A percentile compares a stretch with the other conserved stretches of the same genome.
Conservation (phyloP, 345 rosid genomes). For the Melaleuca alternifolia region DNA sequence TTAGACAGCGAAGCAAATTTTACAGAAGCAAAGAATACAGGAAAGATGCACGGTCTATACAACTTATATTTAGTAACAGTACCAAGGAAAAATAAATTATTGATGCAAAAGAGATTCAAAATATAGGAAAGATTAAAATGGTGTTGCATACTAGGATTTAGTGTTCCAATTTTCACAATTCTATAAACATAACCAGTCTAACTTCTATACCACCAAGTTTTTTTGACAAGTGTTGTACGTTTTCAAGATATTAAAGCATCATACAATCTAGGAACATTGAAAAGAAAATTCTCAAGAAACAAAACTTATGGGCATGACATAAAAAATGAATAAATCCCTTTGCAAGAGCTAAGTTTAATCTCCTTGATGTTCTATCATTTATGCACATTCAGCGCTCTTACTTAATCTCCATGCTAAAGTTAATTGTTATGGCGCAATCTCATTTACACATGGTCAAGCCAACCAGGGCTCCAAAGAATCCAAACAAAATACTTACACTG, state of each 20-base stretch:
- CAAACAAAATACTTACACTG: constrained; percentile 33
- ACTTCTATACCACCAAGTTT: background rate
- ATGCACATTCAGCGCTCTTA: background rate
- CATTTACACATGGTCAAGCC: background rate
- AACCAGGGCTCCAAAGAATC: background rate
- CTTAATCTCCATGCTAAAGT: background rate
- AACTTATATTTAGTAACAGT: background rate
- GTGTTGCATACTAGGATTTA: background rate
- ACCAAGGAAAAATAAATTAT: background rate
- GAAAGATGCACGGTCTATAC: background rate
- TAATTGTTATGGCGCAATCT: background rate
- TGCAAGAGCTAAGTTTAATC: background rate
- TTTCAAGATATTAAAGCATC: background rate
- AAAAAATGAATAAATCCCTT: background rate
- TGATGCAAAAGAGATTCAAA: background rate
- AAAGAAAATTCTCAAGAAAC: background rate
- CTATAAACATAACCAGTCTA: background rate
- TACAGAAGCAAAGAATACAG: background rate
- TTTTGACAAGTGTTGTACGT: background rate
- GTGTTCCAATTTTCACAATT: background rate
- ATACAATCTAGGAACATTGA: background rate
- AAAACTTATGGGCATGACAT: background rate
- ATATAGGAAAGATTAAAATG: background rate
- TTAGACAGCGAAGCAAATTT: background rate
- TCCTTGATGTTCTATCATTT: background rate